Evolutionary conservation across 2,329 filamentous ascomycete species (phyloP), one percentile per base, ranked within the genome.

Genomic region (Botrytis fragariae): DNA sequence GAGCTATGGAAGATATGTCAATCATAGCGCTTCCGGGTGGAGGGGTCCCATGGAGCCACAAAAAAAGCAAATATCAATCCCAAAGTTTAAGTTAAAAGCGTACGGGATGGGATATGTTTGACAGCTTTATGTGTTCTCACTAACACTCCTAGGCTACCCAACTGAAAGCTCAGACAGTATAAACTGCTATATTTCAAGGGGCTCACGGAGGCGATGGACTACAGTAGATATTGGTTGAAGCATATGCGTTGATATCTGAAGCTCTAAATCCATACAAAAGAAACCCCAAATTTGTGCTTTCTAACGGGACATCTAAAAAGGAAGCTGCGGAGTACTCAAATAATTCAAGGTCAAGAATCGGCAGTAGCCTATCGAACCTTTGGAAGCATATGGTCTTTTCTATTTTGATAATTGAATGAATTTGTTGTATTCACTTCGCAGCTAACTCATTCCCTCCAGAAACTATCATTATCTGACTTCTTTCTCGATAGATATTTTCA

Each of bases 31-130:
- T n/a, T 51, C 10, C 22, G 25, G 4, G 16, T 45, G 2, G 44
- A 22, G 20, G 2, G 18, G 0, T 5, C 20, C 4, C 6, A 20
- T 9, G 1, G 8, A 9, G 4, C 5, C 8, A 37, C 37, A 37
- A 35, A 35, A 35, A 35, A 35, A 3, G 32, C 32, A 35, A 35
- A 35, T 35, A 35, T 35, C 32, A 35, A 35, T 35, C 32, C 32
- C 32, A 35, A 35, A 35, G 32, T 7, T n/a, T 1, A 3, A 51
- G 4, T 0, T 51, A n/a, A 4, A 51, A 9, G 1, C 6, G n/a
- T 16, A 51, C 10, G n/a, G n/a, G 12, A 25, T n/a, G 48, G 9
- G 8, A 3, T 48, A 12, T 48, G 45, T 25, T 1, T 25, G 1
- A 9, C 22, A 12, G 45, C 45, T 51, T 51, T 4, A 14, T 25